phyloP scores from a whole-genome alignment of 2,329 filamentous ascomycete genomes.

The Trichophaea hybrida region DNA sequence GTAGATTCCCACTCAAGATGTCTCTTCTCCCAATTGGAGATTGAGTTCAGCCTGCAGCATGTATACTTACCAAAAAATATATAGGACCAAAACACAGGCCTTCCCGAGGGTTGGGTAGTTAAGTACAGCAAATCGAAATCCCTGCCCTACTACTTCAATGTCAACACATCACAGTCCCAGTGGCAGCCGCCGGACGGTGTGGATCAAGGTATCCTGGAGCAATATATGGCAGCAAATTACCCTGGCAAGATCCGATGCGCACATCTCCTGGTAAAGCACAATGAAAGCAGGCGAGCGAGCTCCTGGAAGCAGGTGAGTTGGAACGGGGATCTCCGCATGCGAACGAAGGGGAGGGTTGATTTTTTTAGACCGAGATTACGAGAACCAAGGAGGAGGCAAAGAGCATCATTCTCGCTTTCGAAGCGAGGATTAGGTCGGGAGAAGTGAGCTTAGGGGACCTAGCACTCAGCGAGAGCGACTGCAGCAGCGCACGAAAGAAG shows the following conservation, averaged over 20 bases:
- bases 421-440: constrained; percentile 60
- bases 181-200: constrained; percentile 88
- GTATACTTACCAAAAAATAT: no score
- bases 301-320: constrained; percentile 54
- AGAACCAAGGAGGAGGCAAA: constrained; percentile 75
- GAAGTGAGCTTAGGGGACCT: constrained; percentile 60
- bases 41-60: no score
- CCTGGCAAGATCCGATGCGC: constrained; percentile 87
- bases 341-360: background rate
- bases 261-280: constrained; percentile 89
- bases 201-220: constrained; percentile 81
- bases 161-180: constrained; percentile 67
- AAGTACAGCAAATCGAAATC: constrained; percentile 97
- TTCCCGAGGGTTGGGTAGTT: constrained; percentile 83
- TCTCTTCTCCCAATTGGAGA: no score
- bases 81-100: constrained; percentile 41
- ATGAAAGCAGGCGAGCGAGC: constrained; percentile 69
- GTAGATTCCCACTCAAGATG: no score
- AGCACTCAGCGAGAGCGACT: constrained; percentile 80
- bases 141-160: constrained; percentile 97
- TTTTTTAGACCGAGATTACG: constrained; percentile 53
- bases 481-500: constrained; percentile 83
- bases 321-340: background rate
- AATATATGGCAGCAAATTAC: constrained; percentile 84
- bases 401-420: constrained; percentile 59